phyloP scores from a whole-genome alignment of 352 stramenopile genomes.

The Phytophthora litchii region DNA sequence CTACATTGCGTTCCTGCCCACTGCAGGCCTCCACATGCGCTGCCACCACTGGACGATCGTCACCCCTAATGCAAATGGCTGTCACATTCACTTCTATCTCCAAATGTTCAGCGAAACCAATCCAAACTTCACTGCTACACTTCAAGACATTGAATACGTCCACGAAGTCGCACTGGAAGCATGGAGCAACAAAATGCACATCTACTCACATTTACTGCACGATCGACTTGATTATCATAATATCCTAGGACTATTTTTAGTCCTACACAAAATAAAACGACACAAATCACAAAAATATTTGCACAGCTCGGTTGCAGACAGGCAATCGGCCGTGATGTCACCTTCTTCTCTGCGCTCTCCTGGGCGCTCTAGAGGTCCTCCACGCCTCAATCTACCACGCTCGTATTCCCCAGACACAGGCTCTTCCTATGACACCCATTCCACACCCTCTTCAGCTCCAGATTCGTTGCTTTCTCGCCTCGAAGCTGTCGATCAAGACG shows the following conservation, averaged over 20 bases:
- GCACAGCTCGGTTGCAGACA: background rate
- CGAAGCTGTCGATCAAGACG: slow-evolving; percentile 31
- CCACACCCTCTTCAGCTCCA: background rate
- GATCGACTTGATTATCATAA: background rate
- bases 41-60: slow-evolving; percentile 22
- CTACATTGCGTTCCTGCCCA: slow-evolving; percentile 12
- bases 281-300: slow-evolving; percentile 5
- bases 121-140: background rate
- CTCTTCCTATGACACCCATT: background rate
- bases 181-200: slow-evolving; percentile 19
- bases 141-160: slow-evolving; percentile 14
- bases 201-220: slow-evolving; percentile 9
- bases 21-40: slow-evolving; percentile 12
- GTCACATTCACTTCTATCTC: slow-evolving; percentile 7
- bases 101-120: slow-evolving; percentile 8
- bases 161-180: slow-evolving; percentile 9
- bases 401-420: slow-evolving; percentile 1
- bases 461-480: slow-evolving; percentile 19
- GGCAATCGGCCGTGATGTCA: slow-evolving; percentile 13
- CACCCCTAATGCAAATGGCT: background rate
- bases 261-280: background rate
- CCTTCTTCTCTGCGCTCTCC: slow-evolving; percentile 13
- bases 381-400: background rate
- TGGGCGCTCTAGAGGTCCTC: background rate
- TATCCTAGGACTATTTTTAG: too few relatives aligned